Base-by-base conservation (phyloP, 257 asterid genomes). In the Mentha longifolia region DNA sequence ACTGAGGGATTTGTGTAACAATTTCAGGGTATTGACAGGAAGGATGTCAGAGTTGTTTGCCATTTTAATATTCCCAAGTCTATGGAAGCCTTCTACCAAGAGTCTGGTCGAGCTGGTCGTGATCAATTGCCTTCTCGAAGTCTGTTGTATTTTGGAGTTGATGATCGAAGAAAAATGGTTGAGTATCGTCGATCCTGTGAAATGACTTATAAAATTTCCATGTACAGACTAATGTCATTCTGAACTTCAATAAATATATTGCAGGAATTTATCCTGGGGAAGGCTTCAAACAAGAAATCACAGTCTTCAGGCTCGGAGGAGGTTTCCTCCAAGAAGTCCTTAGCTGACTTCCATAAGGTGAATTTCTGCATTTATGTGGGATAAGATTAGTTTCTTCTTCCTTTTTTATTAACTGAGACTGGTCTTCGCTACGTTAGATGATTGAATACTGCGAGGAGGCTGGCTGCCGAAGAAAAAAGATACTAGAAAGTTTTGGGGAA, bases 21-120 rank as follows among this genome's bases (percentile, higher is more conserved):
- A 45, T 77, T 70, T 30, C 66, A 94, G 98, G 98, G 98, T 69
- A 94, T 94, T 78, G 98, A 94, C 76, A 75, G 97, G 71, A 88
- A 89, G 84, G 98, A 94, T 87, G 98, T 88, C 74, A 73, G 98
- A 86, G 78, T 88, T 80, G 97, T 94, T 78, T 94, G 95, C 86
- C 98, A 91, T 84, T 94, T 74, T 85, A 91, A 87, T 82, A 79
- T 91, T 77, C 98, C 98, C 52, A 91, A 89, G 88, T 87, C 96
- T 65, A 91, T 91, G 98, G 98, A 94, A 81, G 78, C 92, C 85
- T 94, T 94, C 86, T 94, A 94, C 80, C 98, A 94, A 87, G 98
- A 94, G 81, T 91, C 98, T 7, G 98, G 98, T 56, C 90, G 98
- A 81, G 97, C 97, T 81, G 98, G 98, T 37, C 98, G 98, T 70